These are phyloP conservation scores for Aureobasidium sp. DNA, from an alignment of 2,329 filamentous ascomycete genomes.

Conservation along the genomic window DNA sequence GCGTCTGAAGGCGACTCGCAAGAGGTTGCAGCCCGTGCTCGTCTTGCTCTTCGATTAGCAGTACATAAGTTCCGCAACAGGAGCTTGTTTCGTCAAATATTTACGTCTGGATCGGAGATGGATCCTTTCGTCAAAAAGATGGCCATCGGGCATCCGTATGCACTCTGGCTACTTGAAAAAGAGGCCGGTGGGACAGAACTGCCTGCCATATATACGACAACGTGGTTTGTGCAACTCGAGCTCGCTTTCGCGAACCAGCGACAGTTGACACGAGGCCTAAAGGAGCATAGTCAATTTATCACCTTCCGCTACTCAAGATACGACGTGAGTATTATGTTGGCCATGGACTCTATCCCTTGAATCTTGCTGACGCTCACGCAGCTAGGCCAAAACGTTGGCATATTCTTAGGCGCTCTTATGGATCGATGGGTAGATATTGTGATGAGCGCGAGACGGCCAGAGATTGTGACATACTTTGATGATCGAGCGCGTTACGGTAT, in stretches of 20 bases:
- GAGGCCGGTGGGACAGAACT: slow-evolving; percentile 43
- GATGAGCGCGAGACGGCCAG: slow-evolving; percentile 32
- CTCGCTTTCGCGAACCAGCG: slow-evolving; percentile 47
- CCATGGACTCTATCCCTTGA: not conserved
- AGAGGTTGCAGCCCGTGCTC: slow-evolving; percentile 42
- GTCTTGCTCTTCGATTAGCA: slow-evolving; percentile 40
- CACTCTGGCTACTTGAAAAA: slow-evolving; percentile 45
- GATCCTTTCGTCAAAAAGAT: slow-evolving; percentile 45
- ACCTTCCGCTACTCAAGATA: slow-evolving; percentile 52
- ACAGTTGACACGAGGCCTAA: slow-evolving; percentile 48
- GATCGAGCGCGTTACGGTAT: slow-evolving; percentile 40
- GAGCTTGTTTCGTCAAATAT: slow-evolving; percentile 22
- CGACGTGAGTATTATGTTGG: slow-evolving; percentile 26
- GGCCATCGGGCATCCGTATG: slow-evolving; percentile 45
- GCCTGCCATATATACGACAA: slow-evolving; percentile 49
- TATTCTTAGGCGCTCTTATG: slow-evolving; percentile 49
- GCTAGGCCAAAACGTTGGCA: slow-evolving; percentile 47
- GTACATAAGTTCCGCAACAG: slow-evolving; percentile 41
- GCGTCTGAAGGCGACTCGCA: slow-evolving; percentile 33
- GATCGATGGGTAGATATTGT: slow-evolving; percentile 49
- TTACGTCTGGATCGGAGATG: slow-evolving; percentile 29
- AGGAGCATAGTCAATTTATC: slow-evolving; percentile 50
- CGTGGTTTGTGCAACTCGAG: slow-evolving; percentile 52
- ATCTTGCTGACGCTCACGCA: not conserved
- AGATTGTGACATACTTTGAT: slow-evolving; percentile 35